Percentiles rank a stretch among this genome's conserved stretches.
Evolutionary conservation across 495 filamentous ascomycete species (phyloP).

Genomic region (Eremomyces bilateralis): DNA sequence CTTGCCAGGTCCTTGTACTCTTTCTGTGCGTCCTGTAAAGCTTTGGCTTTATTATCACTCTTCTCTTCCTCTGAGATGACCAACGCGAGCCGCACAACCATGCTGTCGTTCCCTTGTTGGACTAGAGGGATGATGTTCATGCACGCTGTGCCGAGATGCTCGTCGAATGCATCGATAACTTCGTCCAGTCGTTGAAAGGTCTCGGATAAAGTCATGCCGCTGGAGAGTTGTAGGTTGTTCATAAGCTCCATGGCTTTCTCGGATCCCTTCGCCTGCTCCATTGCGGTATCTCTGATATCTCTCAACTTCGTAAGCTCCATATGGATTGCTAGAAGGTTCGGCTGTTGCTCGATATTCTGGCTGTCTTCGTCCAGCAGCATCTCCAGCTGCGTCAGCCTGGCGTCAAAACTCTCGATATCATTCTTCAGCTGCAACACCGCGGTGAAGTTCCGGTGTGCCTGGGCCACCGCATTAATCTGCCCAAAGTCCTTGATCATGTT

Average conservation of each 20-base stretch:
- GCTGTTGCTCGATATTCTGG: conserved; percentile 69
- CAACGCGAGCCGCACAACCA: conserved; percentile 78
- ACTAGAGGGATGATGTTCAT: conserved; percentile 78
- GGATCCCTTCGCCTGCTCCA: conserved; percentile 44
- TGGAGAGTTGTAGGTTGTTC: conserved; percentile 30
- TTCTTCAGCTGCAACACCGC: conserved; percentile 79
- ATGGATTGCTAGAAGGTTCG: conserved; percentile 70
- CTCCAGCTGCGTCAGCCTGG: conserved; percentile 50
- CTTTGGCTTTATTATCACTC: conserved; percentile 73
- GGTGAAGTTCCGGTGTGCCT: conserved; percentile 85
- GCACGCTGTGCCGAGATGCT: conserved; percentile 70
- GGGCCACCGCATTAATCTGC: conserved; percentile 80
- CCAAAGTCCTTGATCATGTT: conserved; percentile 93
- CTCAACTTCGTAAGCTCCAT: conserved; percentile 77
- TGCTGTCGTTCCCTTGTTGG: conserved; percentile 58
- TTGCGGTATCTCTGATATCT: conserved; percentile 84
- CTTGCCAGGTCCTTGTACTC: conserved; percentile 86
- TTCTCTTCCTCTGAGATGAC: conserved; percentile 92
- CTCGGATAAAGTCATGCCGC: conserved; percentile 47
- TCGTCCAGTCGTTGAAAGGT: conserved; percentile 78
- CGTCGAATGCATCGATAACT: conserved; percentile 82
- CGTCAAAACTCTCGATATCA: conserved; percentile 67
- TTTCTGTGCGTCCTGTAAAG: conserved; percentile 79
- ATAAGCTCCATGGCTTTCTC: conserved; percentile 18
- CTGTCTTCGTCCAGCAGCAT: conserved; percentile 61